These are phyloP conservation scores for Ganoderma sp. DNA, from an alignment of 1,284 basidiomycete genomes.

Conservation along the genomic window DNA sequence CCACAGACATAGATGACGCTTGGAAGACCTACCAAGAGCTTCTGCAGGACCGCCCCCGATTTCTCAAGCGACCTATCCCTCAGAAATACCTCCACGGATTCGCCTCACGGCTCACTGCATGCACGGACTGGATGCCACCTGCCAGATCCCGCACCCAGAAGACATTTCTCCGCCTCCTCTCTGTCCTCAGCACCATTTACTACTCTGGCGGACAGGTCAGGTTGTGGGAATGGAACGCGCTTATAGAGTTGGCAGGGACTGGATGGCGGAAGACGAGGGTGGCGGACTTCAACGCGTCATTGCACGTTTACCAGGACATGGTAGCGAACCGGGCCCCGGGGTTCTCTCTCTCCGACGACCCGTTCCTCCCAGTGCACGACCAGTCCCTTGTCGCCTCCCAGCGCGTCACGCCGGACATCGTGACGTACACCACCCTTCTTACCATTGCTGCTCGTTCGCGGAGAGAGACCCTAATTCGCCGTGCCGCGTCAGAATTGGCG, in stretches of 20 bases:
- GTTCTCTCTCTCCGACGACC: slow-evolving; percentile 41
- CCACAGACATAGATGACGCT: slow-evolving; percentile 50
- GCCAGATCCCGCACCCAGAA: slow-evolving; percentile 60
- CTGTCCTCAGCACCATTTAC: slow-evolving; percentile 63
- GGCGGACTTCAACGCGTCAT: slow-evolving; percentile 64
- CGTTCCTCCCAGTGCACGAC: slow-evolving; percentile 8
- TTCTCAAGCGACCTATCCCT: slow-evolving; percentile 29
- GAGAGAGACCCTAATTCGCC: slow-evolving; percentile 51
- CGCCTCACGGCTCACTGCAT: slow-evolving; percentile 56
- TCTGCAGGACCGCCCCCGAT: slow-evolving; percentile 42
- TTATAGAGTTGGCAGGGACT: slow-evolving; percentile 71
- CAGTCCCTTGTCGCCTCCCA: slow-evolving; percentile 15
- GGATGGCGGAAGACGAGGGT: slow-evolving; percentile 62
- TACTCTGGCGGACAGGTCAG: slow-evolving; percentile 56
- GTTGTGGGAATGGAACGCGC: slow-evolving; percentile 73
- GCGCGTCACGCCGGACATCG: slow-evolving; percentile 57
- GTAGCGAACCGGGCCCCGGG: slow-evolving; percentile 52
- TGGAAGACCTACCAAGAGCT: slow-evolving; percentile 64
- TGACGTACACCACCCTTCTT: slow-evolving; percentile 72
- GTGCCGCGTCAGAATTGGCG: slow-evolving; percentile 57
- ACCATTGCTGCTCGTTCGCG: slow-evolving; percentile 62
- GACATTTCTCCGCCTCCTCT: slow-evolving; percentile 65
- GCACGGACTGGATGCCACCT: slow-evolving; percentile 12
- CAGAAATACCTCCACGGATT: slow-evolving; percentile 62
- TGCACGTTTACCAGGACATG: slow-evolving; percentile 67